Conservation (phyloP, 2,329 filamentous ascomycete genomes). For the Arthrinium phaeospermum region DNA sequence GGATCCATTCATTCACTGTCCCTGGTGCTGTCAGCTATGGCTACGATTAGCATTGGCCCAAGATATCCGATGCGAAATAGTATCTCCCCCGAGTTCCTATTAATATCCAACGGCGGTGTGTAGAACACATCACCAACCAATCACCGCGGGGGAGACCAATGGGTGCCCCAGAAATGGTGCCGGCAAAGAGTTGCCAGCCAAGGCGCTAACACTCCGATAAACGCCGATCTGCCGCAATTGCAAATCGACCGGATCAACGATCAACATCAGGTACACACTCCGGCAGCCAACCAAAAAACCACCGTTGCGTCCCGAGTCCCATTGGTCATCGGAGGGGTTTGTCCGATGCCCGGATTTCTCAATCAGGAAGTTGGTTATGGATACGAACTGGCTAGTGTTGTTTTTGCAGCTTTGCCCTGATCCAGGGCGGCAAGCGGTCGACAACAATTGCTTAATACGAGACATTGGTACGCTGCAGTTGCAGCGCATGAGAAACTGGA, state of each 20-base stretch:
- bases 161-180: neutral
- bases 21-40: neutral
- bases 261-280: neutral
- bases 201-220: slow-evolving; percentile 2
- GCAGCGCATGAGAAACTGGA: neutral
- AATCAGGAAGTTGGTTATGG: neutral
- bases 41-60: neutral
- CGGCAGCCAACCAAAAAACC: neutral
- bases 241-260: neutral
- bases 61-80: neutral
- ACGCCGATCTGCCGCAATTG: neutral
- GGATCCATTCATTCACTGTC: neutral
- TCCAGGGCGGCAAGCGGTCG: neutral
- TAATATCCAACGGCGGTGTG: neutral
- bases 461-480: neutral
- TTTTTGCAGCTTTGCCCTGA: too few species aligned
- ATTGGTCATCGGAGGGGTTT: neutral
- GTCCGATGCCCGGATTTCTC: neutral
- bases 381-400: neutral
- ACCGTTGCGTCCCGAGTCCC: neutral
- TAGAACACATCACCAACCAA: neutral
- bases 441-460: neutral
- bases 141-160: neutral
- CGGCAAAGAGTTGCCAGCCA: neutral
- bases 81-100: neutral